Conservation (phyloP, 352 stramenopile genomes). For the Globisporangium sylvaticum region DNA sequence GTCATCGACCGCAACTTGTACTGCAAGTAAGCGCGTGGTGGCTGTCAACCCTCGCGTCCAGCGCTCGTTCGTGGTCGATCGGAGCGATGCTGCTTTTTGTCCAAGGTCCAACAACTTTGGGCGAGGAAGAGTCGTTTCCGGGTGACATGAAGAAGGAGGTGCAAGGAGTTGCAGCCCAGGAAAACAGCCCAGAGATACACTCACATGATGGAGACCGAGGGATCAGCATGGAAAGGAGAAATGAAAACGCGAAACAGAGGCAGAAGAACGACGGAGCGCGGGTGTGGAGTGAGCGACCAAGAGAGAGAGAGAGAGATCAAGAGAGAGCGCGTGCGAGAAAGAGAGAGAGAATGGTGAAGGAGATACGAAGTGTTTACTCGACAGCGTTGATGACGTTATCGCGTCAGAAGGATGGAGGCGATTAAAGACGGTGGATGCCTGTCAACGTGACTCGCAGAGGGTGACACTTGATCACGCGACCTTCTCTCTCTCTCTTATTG, state of each 20-base stretch:
- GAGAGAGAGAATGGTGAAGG: conserved; percentile 1
- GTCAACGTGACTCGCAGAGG: not conserved
- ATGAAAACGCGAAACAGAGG: not conserved
- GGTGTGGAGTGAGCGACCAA: not conserved
- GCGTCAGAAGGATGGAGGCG: not conserved
- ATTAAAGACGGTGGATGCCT: not conserved
- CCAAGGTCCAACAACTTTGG: not conserved
- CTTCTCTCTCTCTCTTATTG: not conserved
- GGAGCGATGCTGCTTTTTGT: not conserved
- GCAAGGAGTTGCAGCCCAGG: not conserved
- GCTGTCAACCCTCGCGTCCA: not conserved
- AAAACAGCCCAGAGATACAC: not conserved
- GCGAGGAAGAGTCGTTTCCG: not conserved
- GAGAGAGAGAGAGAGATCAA: not conserved
- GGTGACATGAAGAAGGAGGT: not conserved
- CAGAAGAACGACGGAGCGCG: not conserved
- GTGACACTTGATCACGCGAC: not conserved
- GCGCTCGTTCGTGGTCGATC: not conserved
- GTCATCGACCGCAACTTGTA: conserved; percentile 99
- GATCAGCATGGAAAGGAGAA: conserved; percentile 1
- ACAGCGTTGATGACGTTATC: not conserved
- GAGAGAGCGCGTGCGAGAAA: conserved; percentile 1
- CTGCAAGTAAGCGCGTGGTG: conserved; percentile 75
- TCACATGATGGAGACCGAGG: not conserved
- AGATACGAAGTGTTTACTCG: conserved; percentile 1